phyloP scores from a whole-genome alignment of 805 yeast genomes.

The Tetrapisispora fleetii region DNA sequence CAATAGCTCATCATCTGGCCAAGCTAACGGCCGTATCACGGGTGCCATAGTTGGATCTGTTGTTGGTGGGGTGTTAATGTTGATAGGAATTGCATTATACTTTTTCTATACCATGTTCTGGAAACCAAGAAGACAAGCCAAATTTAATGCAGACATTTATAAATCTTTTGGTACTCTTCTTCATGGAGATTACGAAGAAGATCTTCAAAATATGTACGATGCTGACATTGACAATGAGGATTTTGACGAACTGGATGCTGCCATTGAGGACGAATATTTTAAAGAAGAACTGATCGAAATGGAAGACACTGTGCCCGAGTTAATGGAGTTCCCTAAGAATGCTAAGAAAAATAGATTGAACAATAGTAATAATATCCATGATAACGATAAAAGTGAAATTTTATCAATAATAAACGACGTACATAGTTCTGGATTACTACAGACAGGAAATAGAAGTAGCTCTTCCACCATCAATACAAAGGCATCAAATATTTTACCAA shows the following conservation, averaged over 20 bases:
- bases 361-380: not conserved
- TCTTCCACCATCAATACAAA: slow-evolving; percentile 64
- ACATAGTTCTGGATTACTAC: slow-evolving; percentile 15
- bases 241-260: slow-evolving; percentile 16
- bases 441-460: slow-evolving; percentile 24
- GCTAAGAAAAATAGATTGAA: not conserved
- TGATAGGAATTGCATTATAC: slow-evolving; percentile 31
- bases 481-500: slow-evolving; percentile 82
- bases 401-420: slow-evolving; percentile 16
- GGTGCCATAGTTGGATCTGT: slow-evolving; percentile 52
- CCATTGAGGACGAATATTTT: slow-evolving; percentile 2
- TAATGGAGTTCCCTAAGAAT: not conserved
- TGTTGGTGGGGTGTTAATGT: slow-evolving; percentile 33
- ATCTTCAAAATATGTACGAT: slow-evolving; percentile 8
- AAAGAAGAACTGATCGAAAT: slow-evolving; percentile 1
- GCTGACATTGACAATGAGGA: slow-evolving; percentile 8
- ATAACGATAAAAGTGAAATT: not conserved
- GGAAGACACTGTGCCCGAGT: not conserved
- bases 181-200: slow-evolving; percentile 16
- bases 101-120: slow-evolving; percentile 36
- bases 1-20: slow-evolving; percentile 7
- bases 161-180: slow-evolving; percentile 6
- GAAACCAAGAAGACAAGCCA: slow-evolving; percentile 25
- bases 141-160: slow-evolving; percentile 21
- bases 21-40: not conserved